Evolutionary conservation across 148 eudicot genomes (phyloP).

Genomic region (Rhododendron henanense): DNA sequence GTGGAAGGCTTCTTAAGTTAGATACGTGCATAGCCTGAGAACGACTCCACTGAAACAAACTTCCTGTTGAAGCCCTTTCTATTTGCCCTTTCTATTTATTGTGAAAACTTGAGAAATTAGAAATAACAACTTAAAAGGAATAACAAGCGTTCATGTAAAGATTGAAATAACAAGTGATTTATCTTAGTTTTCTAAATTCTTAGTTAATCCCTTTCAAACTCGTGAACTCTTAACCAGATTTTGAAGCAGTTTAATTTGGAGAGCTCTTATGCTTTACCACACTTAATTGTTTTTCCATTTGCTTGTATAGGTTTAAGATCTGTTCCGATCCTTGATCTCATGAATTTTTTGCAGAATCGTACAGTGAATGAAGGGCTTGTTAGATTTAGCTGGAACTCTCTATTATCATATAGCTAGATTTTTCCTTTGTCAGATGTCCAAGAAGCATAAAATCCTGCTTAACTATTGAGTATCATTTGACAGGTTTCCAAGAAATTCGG

Average conservation of each 20-base stretch:
- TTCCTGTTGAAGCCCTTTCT: not conserved
- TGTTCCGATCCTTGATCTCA: not conserved
- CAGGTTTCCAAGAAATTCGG: conserved; percentile 66
- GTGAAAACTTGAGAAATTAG: not conserved
- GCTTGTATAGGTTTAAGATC: not conserved
- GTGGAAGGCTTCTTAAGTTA: not conserved
- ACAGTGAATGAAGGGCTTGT: not conserved
- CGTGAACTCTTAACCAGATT: not conserved
- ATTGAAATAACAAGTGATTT: not conserved
- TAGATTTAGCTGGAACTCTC: not conserved
- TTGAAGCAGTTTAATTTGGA: not conserved
- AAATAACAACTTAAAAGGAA: too few species aligned
- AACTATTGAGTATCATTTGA: conserved; percentile 13
- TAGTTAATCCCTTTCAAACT: not conserved
- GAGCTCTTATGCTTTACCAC: not conserved
- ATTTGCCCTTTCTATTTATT: too few species aligned
- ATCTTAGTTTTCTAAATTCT: not conserved
- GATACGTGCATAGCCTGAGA: not conserved
- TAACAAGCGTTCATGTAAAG: not conserved
- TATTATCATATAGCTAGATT: not conserved
- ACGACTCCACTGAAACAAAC: not conserved
- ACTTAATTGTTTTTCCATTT: not conserved
- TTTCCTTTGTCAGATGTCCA: not conserved
- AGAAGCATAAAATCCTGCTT: not conserved
- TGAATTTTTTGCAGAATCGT: not conserved